Evolutionary conservation across 2,329 filamentous ascomycete species (phyloP).

Genomic region (Trichothecium sympodiale): DNA sequence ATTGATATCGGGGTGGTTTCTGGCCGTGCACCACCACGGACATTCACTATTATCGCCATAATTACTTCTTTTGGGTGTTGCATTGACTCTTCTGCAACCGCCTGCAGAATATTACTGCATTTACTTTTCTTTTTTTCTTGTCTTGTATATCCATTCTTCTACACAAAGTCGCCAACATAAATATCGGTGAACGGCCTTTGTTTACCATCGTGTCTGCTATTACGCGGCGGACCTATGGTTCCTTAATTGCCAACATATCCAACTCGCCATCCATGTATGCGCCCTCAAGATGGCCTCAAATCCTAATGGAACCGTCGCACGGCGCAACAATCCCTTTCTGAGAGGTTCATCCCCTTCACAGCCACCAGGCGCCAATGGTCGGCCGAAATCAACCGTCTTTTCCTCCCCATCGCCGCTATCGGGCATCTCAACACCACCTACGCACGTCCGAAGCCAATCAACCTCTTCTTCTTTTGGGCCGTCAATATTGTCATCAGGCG

Average conservation of each 20-base stretch:
- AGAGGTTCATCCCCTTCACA: slow-evolving; percentile 59
- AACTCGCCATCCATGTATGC: slow-evolving; percentile 15
- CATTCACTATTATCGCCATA: too few species aligned
- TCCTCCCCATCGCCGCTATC: slow-evolving; percentile 1
- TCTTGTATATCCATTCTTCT: too few species aligned
- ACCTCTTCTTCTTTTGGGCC: slow-evolving; percentile 29
- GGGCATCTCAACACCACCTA: slow-evolving; percentile 23
- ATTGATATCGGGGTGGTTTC: too few species aligned
- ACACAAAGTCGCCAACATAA: too few species aligned
- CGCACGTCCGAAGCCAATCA: slow-evolving; percentile 61
- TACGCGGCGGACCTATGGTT: too few species aligned
- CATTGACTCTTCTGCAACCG: too few species aligned
- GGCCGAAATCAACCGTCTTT: slow-evolving; percentile 65
- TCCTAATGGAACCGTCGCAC: slow-evolving; percentile 40
- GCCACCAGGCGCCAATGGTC: slow-evolving; percentile 31
- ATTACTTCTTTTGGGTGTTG: too few species aligned
- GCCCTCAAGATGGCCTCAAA: slow-evolving; percentile 22
- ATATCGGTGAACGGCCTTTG: too few species aligned
- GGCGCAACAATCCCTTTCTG: slow-evolving; percentile 71
- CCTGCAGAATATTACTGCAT: too few species aligned
- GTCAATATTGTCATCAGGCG: not conserved
- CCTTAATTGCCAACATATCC: not conserved
- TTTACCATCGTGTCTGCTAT: too few species aligned
- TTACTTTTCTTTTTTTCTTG: too few species aligned
- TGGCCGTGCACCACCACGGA: too few species aligned